phyloP scores from a whole-genome alignment of 1,284 basidiomycete genomes.

The Albatrellus sp. region DNA sequence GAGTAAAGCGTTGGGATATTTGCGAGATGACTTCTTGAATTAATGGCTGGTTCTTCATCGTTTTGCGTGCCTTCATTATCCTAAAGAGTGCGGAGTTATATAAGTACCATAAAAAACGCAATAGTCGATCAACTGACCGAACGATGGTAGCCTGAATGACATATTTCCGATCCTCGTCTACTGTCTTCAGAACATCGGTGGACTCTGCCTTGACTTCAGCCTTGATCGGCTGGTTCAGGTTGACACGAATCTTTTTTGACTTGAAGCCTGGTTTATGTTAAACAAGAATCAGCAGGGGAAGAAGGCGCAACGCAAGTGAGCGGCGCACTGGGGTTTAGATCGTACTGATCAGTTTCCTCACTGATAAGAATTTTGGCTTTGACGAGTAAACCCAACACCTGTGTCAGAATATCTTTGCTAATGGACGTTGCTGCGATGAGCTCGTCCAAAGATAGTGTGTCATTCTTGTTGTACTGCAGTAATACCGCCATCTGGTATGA shows the following conservation, averaged over 20 bases:
- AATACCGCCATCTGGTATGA: conserved; percentile 94
- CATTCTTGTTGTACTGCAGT: conserved; percentile 87
- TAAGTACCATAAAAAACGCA: background rate
- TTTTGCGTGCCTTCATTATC: conserved; percentile 97
- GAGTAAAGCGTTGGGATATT: conserved; percentile 81
- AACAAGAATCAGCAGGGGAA: background rate
- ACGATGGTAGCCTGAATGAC: conserved; percentile 97
- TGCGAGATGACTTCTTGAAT: conserved; percentile 93
- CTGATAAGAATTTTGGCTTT: conserved; percentile 87
- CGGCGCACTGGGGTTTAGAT: conserved; percentile 80
- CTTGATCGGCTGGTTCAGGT: conserved; percentile 90
- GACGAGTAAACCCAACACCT: conserved; percentile 73
- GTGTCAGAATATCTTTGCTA: conserved; percentile 72
- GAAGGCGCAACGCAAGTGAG: background rate
- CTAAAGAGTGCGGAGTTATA: conserved; percentile 25
- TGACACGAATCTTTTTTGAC: conserved; percentile 94
- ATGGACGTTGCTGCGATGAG: conserved; percentile 77
- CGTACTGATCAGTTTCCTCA: conserved; percentile 80
- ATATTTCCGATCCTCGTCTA: conserved; percentile 96
- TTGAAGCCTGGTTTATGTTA: conserved; percentile 62
- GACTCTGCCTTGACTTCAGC: conserved; percentile 90
- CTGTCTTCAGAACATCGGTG: conserved; percentile 85
- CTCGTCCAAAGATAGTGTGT: conserved; percentile 75
- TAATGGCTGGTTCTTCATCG: conserved; percentile 90
- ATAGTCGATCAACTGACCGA: conserved; percentile 38